phyloP scores from a whole-genome alignment of 306 rosid species.

The Benincasa hispida region DNA sequence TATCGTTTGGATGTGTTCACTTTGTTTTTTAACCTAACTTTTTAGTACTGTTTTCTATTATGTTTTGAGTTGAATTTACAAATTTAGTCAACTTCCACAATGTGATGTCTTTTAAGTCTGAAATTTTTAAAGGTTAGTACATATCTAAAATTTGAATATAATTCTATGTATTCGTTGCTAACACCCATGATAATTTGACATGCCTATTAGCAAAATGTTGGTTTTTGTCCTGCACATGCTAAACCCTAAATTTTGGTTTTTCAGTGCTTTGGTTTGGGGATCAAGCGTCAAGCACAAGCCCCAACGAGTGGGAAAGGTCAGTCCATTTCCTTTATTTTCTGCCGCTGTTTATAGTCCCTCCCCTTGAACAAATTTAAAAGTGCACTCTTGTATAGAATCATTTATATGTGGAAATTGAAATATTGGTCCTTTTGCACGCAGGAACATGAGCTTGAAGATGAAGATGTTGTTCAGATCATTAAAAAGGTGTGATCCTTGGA shows the following conservation, averaged over 20 bases:
- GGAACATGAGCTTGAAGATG: conserved; percentile 96
- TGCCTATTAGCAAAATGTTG: no score
- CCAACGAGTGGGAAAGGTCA: conserved; percentile 93
- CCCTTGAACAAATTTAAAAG: background rate
- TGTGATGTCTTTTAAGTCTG: no score
- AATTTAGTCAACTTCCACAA: no score
- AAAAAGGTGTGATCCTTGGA: conserved; percentile 49
- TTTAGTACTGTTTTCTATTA: background rate
- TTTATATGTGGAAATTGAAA: background rate
- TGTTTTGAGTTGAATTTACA: background rate
- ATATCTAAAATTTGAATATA: no score
- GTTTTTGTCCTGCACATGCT: background rate
- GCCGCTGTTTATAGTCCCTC: background rate
- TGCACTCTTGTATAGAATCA: background rate
- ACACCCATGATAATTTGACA: no score
- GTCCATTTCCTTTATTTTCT: conserved; percentile 9
- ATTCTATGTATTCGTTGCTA: no score
- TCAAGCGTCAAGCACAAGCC: conserved; percentile 96
- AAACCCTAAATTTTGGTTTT: conserved; percentile 8
- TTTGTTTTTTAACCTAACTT: background rate
- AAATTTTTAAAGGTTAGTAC: no score
- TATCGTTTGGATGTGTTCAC: background rate
- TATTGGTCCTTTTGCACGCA: conserved; percentile 4
- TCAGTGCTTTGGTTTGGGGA: conserved; percentile 97
- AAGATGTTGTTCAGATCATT: conserved; percentile 94